Evolutionary conservation across 2,329 filamentous ascomycete genomes (phyloP), one percentile per base, ranked within the genome.

Genomic region (Sclerotinia subarctica): DNA sequence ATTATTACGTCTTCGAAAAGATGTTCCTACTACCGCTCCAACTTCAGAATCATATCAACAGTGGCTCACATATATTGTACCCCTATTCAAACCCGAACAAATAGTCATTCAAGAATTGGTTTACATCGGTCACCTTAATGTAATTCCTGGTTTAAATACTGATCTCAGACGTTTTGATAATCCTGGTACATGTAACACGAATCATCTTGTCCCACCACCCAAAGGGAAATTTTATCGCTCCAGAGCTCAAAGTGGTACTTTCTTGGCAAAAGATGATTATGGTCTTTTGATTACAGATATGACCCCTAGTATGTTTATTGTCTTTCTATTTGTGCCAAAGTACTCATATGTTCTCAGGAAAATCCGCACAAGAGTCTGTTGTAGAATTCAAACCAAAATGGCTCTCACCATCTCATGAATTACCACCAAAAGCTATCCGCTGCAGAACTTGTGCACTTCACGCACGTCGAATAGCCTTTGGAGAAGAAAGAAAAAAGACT

Each of bases 371-470:
- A 4, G 74, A 81, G 62, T 73, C 78, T 7, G 76, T 90, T 44
- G 80, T 91, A 67, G 90, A 94, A 77, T 90, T 94, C 79, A 95
- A 95, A 77, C 91, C 92, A 19, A 95, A 95, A 79, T 95, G 92
- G 92, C 84, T 95, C 35, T 80, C 84, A 11, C 91, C 93, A 77
- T 94, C 91, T 2, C 90, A 89, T 5, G 88, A 86, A 49, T 91
- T 91, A 0, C 92, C 91, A 1, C 35, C 76, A 0, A 78, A 80
- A 38, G 85, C 90, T 52, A 84, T 81, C 63, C 83, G 90, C 63
- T 95, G 92, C 79, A 87, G 92, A 44, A 93, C 90, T 51, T 95
- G 92, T 77, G 92, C 92, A 69, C 73, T 42, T 38, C 73, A 64
- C 68, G 66, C 60, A 32, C 66, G 42, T 26, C 52, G 51, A 6